Evolutionary conservation across 2,329 filamentous ascomycete genomes (phyloP), one percentile per base, ranked within the genome.

Genomic region (Biscogniauxia sp.): DNA sequence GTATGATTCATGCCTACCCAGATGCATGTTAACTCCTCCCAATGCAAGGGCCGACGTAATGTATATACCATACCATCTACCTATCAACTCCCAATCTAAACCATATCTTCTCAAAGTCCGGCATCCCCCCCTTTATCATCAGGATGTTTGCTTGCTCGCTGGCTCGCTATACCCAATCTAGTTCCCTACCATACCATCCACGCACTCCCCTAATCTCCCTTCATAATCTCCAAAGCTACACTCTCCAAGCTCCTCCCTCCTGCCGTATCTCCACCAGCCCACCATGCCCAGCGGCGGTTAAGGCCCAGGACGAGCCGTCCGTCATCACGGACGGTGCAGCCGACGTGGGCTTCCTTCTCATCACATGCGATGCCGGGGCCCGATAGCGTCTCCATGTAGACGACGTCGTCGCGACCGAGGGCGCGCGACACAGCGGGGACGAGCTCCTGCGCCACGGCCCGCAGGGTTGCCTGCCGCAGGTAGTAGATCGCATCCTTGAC

Each of bases 401-500:
- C 55, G 20, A 73, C 66, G 52, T 69, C 65, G 20, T 65, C 59
- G 9, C 66, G 57, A 9, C 53, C 53, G 9, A 72, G 62, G 32
- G 53, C 55, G 26, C 62, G 53, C 1, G 61, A 56, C 1, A 65
- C 61, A 2, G 54, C 56, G 6, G 54, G 60, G 15, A 66, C 63
- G 4, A 70, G 26, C n/a, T 64, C 62, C 4, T 66, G 64, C 2
- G 63, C 59, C 1, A 72, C 20, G 5, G 66, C 68, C 25, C 69
- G 80, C 23, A 75, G 67, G 7, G 78, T 73, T 13, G 80, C 78
- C 19, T 76, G 76, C 58, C 75, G 72, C 8, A 85, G 65, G 68
- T 84, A 84, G 63, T 78, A 76, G 13, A 75, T 71, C 5, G 83
- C 75, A 37, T 81, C 79, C 9, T 67, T 62, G 17, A 80, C 70